Evolutionary conservation across 257 asterid genomes (phyloP).

Genomic region (Marsdenia floribunda): DNA sequence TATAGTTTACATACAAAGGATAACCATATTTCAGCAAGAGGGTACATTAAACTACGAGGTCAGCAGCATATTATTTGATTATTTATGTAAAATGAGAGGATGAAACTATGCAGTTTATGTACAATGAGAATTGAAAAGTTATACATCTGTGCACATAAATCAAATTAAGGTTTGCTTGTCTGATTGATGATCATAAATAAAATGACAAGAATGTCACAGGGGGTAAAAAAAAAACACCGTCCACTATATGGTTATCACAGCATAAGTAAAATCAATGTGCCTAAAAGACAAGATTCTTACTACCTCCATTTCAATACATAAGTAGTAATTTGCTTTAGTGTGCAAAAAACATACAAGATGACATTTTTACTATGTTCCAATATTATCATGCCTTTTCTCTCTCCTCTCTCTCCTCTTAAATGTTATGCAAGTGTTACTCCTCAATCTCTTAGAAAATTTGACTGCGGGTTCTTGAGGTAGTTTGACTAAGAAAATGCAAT

Average conservation of each 20-base stretch:
- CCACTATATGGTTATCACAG: background rate
- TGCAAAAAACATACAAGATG: no score
- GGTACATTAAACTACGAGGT: background rate
- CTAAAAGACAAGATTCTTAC: slow-evolving; percentile 4
- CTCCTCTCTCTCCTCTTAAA: background rate
- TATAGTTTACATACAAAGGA: background rate
- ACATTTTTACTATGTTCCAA: background rate
- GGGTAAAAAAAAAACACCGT: background rate
- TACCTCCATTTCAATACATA: background rate
- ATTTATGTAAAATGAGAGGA: background rate
- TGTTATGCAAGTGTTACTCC: background rate
- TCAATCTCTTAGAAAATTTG: no score
- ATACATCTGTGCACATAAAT: background rate
- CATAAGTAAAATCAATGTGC: background rate
- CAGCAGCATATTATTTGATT: background rate
- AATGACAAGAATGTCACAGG: background rate
- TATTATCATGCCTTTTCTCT: background rate
- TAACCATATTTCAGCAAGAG: background rate
- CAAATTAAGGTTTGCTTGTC: background rate
- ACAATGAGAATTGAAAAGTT: background rate
- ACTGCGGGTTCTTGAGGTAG: background rate
- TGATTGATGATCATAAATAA: slow-evolving; percentile 1
- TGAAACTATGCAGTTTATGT: background rate
- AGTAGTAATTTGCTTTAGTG: background rate
- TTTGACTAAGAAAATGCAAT: background rate